Percentiles rank a stretch among this genome's conserved stretches.
These are phyloP conservation scores for Gyromitra esculenta DNA, from an alignment of 2,329 filamentous ascomycete genomes.

Conservation along the genomic window DNA sequence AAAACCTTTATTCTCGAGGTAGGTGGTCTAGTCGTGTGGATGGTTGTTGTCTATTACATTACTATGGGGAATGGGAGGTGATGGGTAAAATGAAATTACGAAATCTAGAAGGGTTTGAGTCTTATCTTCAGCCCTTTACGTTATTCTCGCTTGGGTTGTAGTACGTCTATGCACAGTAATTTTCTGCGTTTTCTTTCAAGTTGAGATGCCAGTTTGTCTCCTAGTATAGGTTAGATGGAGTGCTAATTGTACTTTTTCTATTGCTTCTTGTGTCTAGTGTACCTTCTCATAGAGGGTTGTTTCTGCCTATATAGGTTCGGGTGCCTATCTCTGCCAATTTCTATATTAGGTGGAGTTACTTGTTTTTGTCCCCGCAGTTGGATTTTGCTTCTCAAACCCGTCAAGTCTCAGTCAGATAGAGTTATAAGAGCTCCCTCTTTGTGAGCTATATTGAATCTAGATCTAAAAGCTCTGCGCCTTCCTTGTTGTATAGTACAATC, in stretches of 20 bases:
- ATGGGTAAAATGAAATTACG: conserved; percentile 32
- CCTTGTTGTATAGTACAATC: neutral
- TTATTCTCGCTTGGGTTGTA: conserved; percentile 14
- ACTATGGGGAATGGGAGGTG: neutral
- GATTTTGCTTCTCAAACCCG: no score
- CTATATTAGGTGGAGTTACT: neutral
- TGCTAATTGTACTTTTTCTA: conserved; percentile 29
- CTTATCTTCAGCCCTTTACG: conserved; percentile 13
- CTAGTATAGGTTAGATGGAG: conserved; percentile 30
- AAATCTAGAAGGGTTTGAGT: conserved; percentile 33
- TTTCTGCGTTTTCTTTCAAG: conserved; percentile 41
- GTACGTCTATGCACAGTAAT: conserved; percentile 30
- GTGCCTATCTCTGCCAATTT: neutral
- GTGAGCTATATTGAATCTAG: no score
- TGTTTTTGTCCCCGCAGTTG: neutral
- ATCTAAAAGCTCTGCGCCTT: neutral
- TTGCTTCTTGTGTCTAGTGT: conserved; percentile 27
- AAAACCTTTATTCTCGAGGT: conserved; percentile 24
- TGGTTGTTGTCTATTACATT: conserved; percentile 18
- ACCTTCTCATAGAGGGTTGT: neutral
- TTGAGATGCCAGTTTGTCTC: conserved; percentile 24
- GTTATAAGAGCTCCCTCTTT: no score
- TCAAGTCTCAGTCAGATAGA: neutral
- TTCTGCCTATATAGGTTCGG: neutral
- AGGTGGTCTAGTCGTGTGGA: conserved; percentile 14